Evolutionary conservation across 306 rosid genomes (phyloP), one percentile per base, ranked within the genome.

Genomic region (Pachyrhizus erosus): DNA sequence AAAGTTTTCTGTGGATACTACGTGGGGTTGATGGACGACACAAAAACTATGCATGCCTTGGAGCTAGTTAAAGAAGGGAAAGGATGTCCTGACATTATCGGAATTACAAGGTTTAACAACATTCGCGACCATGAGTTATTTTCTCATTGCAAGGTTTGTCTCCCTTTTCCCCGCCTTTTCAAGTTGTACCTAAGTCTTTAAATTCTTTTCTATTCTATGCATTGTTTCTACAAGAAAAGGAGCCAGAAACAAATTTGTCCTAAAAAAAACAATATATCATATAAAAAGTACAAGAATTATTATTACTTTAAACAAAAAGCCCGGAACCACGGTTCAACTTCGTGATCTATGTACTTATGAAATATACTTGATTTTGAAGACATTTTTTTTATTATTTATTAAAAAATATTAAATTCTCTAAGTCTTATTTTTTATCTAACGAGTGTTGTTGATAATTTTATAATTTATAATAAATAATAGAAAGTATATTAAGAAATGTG

Each of bases 1-100:
- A 95, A 91, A 87, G 86, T 86, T 68, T 88, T 86, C 43, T 24
- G 82, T 79, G 99, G 99, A 0, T 91, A 91, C 83, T 92, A 85
- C 73, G 62, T 87, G 34, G 99, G 99, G 21, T 57, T 95, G 31
- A 87, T 93, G 92, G 94, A 90, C 13, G 89, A 88, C 29, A 72
- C 45, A 57, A 73, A 70, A 29, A 15, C 26, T 45, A 4, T 39
- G 45, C 73, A 62, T 76, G 54, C 52, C 54, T 48, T 88, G 82
- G 78, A 88, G 14, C 86, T 81, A 18, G 58, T 81, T 76, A 70
- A 54, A 15, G 85, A 61, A 46, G 88, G 86, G 9, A 46, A 85
- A 73, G 84, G 78, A 0, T 72, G 62, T 66, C 57, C 71, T 7
- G 80, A 91, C 17, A 75, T 84, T 18, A 93, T 95, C 46, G 98